Conservation (phyloP, 148 eudicot genomes). For the Chenopodium formosanum region DNA sequence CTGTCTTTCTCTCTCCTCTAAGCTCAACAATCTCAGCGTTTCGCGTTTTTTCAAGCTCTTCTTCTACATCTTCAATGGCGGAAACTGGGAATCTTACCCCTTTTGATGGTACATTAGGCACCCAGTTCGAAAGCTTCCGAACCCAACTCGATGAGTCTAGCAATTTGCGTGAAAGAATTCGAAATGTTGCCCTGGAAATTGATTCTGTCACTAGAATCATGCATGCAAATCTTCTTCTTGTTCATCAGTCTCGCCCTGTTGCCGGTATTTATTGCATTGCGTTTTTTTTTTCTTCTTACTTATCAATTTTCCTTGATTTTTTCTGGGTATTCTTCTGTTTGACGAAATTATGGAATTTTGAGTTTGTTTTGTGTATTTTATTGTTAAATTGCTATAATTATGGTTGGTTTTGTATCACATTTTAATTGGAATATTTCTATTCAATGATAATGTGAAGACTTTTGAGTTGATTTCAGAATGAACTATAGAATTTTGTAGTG, state of each 20-base stretch:
- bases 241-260: conserved; percentile 83
- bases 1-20: conserved; percentile 15
- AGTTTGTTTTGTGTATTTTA: not conserved
- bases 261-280: conserved; percentile 40
- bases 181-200: conserved; percentile 56
- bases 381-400: not conserved
- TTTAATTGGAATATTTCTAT: not conserved
- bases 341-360: not conserved
- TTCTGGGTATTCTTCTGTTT: not conserved
- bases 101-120: conserved; percentile 38
- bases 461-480: not conserved
- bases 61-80: conserved; percentile 46
- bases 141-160: conserved; percentile 64
- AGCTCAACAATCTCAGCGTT: conserved; percentile 9
- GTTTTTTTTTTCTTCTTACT: not conserved
- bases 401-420: not conserved
- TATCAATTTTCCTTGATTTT: not conserved
- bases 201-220: conserved; percentile 67
- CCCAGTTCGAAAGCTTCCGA: conserved; percentile 72
- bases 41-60: conserved; percentile 22
- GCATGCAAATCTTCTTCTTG: conserved; percentile 70
- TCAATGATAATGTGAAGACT: not conserved
- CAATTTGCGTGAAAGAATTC: conserved; percentile 59
- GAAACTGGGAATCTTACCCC: conserved; percentile 35
- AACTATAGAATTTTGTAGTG: not conserved